Conservation (phyloP, 2,329 filamentous ascomycete species). For the Thyridium curvatum region DNA sequence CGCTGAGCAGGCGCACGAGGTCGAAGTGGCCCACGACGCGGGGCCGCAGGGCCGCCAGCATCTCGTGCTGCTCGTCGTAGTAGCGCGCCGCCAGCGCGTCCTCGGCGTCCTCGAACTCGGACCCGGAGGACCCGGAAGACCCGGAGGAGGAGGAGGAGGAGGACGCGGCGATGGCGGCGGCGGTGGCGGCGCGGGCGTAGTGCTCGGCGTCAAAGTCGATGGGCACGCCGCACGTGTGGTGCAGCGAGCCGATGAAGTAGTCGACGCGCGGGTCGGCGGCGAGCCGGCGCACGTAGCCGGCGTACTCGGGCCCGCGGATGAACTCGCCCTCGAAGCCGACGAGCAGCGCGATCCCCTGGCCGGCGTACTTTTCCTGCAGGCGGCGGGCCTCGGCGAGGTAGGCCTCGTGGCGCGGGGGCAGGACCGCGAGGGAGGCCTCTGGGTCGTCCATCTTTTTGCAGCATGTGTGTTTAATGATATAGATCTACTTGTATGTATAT, state of each 20-base stretch:
- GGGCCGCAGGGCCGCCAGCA: slow-evolving; percentile 68
- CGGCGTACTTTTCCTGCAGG: slow-evolving; percentile 63
- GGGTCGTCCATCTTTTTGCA: slow-evolving; percentile 37
- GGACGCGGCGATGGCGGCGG: slow-evolving; percentile 17
- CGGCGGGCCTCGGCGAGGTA: slow-evolving; percentile 73
- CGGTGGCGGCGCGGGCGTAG: slow-evolving; percentile 58
- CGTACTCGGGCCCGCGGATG: slow-evolving; percentile 62
- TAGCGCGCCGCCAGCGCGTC: slow-evolving; percentile 74
- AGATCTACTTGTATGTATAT: too few species aligned
- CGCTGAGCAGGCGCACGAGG: slow-evolving; percentile 74
- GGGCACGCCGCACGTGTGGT: slow-evolving; percentile 80
- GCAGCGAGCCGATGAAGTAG: slow-evolving; percentile 82
- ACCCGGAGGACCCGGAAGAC: too few species aligned
- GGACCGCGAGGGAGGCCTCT: slow-evolving; percentile 36
- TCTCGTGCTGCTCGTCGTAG: slow-evolving; percentile 79
- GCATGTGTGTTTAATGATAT: too few species aligned
- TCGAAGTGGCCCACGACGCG: slow-evolving; percentile 91
- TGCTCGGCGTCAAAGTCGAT: slow-evolving; percentile 75
- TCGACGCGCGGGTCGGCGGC: slow-evolving; percentile 62
- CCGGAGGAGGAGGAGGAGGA: slow-evolving; percentile 13
- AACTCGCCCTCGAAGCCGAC: slow-evolving; percentile 93
- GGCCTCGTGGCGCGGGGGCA: slow-evolving; percentile 54
- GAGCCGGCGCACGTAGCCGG: slow-evolving; percentile 49
- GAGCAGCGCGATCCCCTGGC: slow-evolving; percentile 66
- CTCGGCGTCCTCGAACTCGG: too few species aligned